Conservation (phyloP, 2,329 filamentous ascomycete genomes). For the Sarocladium brachiariae region DNA sequence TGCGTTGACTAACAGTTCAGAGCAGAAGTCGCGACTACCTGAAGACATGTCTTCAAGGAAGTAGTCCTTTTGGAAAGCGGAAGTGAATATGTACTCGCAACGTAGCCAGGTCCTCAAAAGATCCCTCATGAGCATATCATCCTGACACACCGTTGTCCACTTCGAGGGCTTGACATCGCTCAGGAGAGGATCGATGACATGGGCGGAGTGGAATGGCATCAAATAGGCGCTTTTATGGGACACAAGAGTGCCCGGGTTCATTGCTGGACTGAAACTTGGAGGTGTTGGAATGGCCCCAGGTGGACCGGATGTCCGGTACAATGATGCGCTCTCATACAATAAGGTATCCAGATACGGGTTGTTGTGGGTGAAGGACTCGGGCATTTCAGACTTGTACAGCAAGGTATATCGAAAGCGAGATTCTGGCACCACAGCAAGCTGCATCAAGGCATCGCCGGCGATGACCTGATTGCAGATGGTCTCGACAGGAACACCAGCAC, state of each 20-base stretch:
- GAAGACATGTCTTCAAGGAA: slow-evolving; percentile 33
- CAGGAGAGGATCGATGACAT: slow-evolving; percentile 26
- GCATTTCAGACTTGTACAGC: slow-evolving; percentile 24
- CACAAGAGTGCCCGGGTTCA: background rate
- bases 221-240: slow-evolving; percentile 17
- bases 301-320: slow-evolving; percentile 7
- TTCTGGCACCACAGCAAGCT: slow-evolving; percentile 30
- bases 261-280: slow-evolving; percentile 2
- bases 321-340: slow-evolving; percentile 19
- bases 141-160: slow-evolving; percentile 29
- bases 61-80: slow-evolving; percentile 30
- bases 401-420: slow-evolving; percentile 32
- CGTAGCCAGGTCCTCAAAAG: slow-evolving; percentile 21
- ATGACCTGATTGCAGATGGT: slow-evolving; percentile 27
- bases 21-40: slow-evolving; percentile 27
- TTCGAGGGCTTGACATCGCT: slow-evolving; percentile 21
- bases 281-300: background rate
- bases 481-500: slow-evolving; percentile 24
- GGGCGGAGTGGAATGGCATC: slow-evolving; percentile 30
- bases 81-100: slow-evolving; percentile 29
- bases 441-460: slow-evolving; percentile 29
- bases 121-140: slow-evolving; percentile 29
- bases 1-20: slow-evolving; percentile 31
- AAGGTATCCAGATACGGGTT: slow-evolving; percentile 22
- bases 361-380: slow-evolving; percentile 6